A percentile compares a stretch with the other conserved stretches of the same genome.
Evolutionary conservation across 2,329 filamentous ascomycete species (phyloP).

Genomic region (Pseudogymnoascus sp.): DNA sequence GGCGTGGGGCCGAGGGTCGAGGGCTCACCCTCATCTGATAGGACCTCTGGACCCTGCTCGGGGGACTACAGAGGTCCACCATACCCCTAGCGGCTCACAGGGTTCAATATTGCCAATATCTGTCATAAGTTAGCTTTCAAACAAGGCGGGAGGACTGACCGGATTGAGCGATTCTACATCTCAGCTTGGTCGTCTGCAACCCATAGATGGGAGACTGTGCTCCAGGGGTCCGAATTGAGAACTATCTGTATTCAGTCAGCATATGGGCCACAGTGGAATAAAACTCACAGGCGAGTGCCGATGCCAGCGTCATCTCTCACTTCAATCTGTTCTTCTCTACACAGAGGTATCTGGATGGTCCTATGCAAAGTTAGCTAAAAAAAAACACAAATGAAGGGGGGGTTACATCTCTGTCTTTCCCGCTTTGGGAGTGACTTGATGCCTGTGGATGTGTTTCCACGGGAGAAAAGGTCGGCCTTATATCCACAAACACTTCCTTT

Average conservation of each 20-base stretch:
- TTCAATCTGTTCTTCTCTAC: background rate
- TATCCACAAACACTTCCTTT: background rate
- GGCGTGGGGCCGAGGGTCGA: background rate
- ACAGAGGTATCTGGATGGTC: background rate
- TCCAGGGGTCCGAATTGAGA: background rate
- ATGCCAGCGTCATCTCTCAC: background rate
- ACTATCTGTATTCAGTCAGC: background rate
- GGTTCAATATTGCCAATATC: background rate
- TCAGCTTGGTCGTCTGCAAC: background rate
- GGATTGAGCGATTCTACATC: background rate
- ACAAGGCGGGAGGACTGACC: background rate
- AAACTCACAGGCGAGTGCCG: background rate
- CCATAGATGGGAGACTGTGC: background rate
- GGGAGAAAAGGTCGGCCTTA: background rate
- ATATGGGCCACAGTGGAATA: background rate
- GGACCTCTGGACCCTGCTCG: background rate
- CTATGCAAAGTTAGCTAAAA: background rate
- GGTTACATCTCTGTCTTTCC: background rate
- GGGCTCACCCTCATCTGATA: background rate
- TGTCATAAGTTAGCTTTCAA: slow-evolving; percentile 1
- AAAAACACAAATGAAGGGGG: background rate
- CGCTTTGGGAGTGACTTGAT: background rate
- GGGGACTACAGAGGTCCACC: background rate
- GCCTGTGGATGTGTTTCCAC: background rate
- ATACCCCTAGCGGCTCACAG: background rate